Evolutionary conservation across 208 protist genomes (phyloP).

Genomic region (Leishmania lainsoni): DNA sequence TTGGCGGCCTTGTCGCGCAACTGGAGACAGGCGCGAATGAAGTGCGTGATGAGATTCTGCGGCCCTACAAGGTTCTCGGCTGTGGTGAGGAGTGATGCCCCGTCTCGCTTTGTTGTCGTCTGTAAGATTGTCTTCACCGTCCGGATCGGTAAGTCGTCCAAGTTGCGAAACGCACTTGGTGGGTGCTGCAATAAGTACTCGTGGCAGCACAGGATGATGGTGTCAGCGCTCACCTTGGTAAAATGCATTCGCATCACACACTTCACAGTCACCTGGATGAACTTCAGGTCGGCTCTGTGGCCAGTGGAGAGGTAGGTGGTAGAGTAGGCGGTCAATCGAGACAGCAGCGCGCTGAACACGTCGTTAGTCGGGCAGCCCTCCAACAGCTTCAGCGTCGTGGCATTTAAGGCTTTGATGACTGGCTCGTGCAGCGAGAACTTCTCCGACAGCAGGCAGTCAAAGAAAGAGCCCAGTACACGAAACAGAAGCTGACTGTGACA

Average conservation of each 20-base stretch:
- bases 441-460: conserved; percentile 85
- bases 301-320: conserved; percentile 66
- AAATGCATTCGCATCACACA: conserved; percentile 82
- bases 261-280: conserved; percentile 90
- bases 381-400: conserved; percentile 74
- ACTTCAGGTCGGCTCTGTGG: conserved; percentile 82
- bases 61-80: conserved; percentile 67
- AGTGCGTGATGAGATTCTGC: conserved; percentile 84
- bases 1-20: conserved; percentile 41
- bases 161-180: conserved; percentile 81
- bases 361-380: conserved; percentile 73
- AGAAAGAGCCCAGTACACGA: conserved; percentile 74
- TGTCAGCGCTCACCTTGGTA: conserved; percentile 63
- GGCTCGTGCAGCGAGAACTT: conserved; percentile 71
- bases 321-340: conserved; percentile 83
- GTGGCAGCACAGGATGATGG: conserved; percentile 83
- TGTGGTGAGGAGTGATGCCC: conserved; percentile 45
- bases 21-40: conserved; percentile 87
- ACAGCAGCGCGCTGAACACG: conserved; percentile 81
- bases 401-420: conserved; percentile 85
- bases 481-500: conserved; percentile 79
- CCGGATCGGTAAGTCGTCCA: conserved; percentile 86
- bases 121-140: conserved; percentile 91
- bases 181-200: conserved; percentile 90
- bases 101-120: conserved; percentile 55